Evolutionary conservation across 495 filamentous ascomycete species (phyloP), one percentile per base, ranked within the genome.

Genomic region (Recurvomyces mirabilis): DNA sequence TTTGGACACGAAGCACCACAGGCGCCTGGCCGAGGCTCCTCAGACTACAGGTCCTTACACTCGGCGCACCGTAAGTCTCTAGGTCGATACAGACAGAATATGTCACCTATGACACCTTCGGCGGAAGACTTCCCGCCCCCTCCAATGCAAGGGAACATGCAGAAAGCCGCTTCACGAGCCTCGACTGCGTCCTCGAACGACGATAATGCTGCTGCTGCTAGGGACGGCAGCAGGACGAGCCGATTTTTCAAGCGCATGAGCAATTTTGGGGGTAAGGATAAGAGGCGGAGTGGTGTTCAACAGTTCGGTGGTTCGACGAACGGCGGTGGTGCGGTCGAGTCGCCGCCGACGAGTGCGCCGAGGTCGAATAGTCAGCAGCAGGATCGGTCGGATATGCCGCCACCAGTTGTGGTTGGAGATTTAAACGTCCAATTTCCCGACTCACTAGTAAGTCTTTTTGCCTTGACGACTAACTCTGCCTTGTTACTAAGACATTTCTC

Each of bases 391-490:
- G 47, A 54, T 19, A 54, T 42, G 37, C 51, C 47, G 10, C 51
- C 51, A 11, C 60, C 54, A 59, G 65, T 81, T 21, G 74, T 79
- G 39, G 72, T 93, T 59, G 87, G 88, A 29, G 87, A 94, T 55
- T 78, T 93, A 38, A 93, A 95, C 51, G 78, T 94, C 3, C 88
- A 95, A 55, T 93, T 95, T 56, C 87, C 88, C 1, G 88, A 93
- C 59, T 88, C 80, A 33, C 70, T 94, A 18, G 66, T 68, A 57
- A 54, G 64, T 35, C 38, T 49, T 23, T 42, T 42, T 31, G 11
- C 13, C 25, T 17, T 15, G 3, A 21, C 23, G 24, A 7, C 17
- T 46, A 25, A 18, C 25, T 30, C n/a, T n/a, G n/a, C n/a, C n/a
- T n/a, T n/a, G n/a, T 22, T 17, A n/a, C 15, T 34, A 12, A 28